phyloP scores from a whole-genome alignment of 176 grass and related monocot species.

The Typha latifolia region DNA sequence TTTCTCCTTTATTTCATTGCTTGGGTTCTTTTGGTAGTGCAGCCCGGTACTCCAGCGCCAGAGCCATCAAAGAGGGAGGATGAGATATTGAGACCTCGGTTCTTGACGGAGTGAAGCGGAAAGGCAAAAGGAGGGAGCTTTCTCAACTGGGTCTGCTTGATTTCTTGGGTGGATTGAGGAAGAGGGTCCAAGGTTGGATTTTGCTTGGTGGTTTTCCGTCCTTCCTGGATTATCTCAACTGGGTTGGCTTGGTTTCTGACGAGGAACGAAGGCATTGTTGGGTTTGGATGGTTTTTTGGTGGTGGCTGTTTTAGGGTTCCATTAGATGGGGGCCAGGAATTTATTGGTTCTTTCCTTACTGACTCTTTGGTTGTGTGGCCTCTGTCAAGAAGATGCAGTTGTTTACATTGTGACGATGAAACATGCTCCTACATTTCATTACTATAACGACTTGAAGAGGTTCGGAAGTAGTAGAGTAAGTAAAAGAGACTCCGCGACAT shows the following conservation, averaged over 20 bases:
- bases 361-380: slow-evolving; percentile 16
- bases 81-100: too few species aligned
- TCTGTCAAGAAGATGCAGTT: slow-evolving; percentile 45
- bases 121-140: too few species aligned
- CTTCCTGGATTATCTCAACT: background rate
- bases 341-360: slow-evolving; percentile 16
- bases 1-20: background rate
- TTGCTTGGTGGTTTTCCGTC: background rate
- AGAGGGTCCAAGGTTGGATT: slow-evolving; percentile 5
- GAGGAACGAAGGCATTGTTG: slow-evolving; percentile 6
- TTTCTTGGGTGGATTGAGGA: slow-evolving; percentile 5
- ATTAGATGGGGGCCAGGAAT: background rate
- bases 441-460: slow-evolving; percentile 33
- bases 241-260: background rate
- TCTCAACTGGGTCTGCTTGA: too few species aligned
- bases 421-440: slow-evolving; percentile 51
- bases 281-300: slow-evolving; percentile 9
- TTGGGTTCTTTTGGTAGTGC: background rate
- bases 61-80: too few species aligned
- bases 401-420: slow-evolving; percentile 97
- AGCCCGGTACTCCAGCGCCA: background rate
- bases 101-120: too few species aligned
- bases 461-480: slow-evolving; percentile 31
- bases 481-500: slow-evolving; percentile 31
- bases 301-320: background rate